A percentile compares a stretch with the other conserved stretches of the same genome.
phyloP scores from a whole-genome alignment of 2,329 filamentous ascomycete genomes.

The Geosmithia morbida region DNA sequence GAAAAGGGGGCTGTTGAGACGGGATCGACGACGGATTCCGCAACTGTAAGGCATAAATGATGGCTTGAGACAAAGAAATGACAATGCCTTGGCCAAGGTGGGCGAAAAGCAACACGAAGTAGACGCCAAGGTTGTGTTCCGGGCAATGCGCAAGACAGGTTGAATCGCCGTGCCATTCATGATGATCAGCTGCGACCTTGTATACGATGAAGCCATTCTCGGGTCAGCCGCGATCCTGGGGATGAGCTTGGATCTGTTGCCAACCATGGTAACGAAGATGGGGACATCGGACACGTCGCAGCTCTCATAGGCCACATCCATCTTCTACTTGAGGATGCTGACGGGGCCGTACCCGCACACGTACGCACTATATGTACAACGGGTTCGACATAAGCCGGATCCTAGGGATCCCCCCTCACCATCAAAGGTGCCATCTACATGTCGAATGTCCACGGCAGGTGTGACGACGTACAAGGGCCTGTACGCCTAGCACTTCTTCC shows the following conservation, averaged over 20 bases:
- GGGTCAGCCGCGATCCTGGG: constrained; percentile 61
- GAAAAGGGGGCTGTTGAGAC: too few species aligned
- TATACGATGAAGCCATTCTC: constrained; percentile 50
- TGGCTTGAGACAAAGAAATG: constrained; percentile 7
- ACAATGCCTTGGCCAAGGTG: constrained; percentile 43
- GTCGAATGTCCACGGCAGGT: constrained; percentile 53
- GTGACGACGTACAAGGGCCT: constrained; percentile 50
- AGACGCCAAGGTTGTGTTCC: constrained; percentile 37
- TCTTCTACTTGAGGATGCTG: constrained; percentile 73
- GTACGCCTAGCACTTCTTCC: constrained; percentile 51
- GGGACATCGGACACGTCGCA: constrained; percentile 42
- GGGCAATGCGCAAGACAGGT: constrained; percentile 53
- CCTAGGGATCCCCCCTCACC: constrained; percentile 46
- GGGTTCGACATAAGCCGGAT: constrained; percentile 50
- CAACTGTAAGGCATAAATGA: background rate
- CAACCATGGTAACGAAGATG: constrained; percentile 36
- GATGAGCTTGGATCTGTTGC: constrained; percentile 54
- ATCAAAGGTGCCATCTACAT: constrained; percentile 55
- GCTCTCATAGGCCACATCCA: constrained; percentile 61
- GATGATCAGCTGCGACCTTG: constrained; percentile 32
- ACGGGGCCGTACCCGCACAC: constrained; percentile 61
- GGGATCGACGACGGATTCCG: too few species aligned
- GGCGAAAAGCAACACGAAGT: constrained; percentile 38
- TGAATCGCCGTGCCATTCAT: constrained; percentile 53
- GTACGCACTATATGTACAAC: constrained; percentile 53